Evolutionary conservation across 495 filamentous ascomycete species (phyloP), one percentile per base, ranked within the genome.

Genomic region (Trichocladium uniseriatum): DNA sequence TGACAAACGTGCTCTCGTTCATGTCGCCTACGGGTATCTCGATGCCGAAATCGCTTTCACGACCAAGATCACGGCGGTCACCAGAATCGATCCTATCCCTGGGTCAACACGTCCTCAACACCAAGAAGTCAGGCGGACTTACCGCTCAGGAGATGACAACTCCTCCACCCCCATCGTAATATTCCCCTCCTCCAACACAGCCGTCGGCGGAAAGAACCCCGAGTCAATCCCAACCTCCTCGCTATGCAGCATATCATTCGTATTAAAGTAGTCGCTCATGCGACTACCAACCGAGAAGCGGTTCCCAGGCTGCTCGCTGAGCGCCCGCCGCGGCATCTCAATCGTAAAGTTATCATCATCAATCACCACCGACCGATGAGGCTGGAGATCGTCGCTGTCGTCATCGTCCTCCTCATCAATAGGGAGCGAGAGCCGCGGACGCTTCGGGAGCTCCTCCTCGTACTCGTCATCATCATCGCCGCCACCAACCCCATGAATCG

Each of bases 311-410:
- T 73, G 68, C 51, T 85, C 80, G 40, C 66, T 76, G 9, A 70
- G 53, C 16, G 79, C 83, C 46, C 83, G 69, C 43, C 83, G 70
- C 9, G 81, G 76, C 38, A 84, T 69, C 63, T 91, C 87, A 28
- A 90, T 74, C 1, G 85, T 89, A 31, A 77, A 72, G 53, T 86
- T 80, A 28, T 84, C 82, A 27, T 86, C 82, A 24, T 84, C 84
- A 32, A 86, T 65, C 6, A 77, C 73, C 32, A 79, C 69, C 41
- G 81, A 83, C 46, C 74, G 72, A 36, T 85, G 83, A 8, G 84
- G 80, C 15, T 72, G 70, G 43, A 80, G 68, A 29, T 80, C 77
- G 18, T 72, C 66, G 38, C 77, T 73, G 18, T 73, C 77, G 47
- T 56, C 48, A 7, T 78, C 80, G 22, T 83, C 79, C 5, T 71